phyloP scores from a whole-genome alignment of 352 stramenopile species.

The Elongisporangium prolatum region DNA sequence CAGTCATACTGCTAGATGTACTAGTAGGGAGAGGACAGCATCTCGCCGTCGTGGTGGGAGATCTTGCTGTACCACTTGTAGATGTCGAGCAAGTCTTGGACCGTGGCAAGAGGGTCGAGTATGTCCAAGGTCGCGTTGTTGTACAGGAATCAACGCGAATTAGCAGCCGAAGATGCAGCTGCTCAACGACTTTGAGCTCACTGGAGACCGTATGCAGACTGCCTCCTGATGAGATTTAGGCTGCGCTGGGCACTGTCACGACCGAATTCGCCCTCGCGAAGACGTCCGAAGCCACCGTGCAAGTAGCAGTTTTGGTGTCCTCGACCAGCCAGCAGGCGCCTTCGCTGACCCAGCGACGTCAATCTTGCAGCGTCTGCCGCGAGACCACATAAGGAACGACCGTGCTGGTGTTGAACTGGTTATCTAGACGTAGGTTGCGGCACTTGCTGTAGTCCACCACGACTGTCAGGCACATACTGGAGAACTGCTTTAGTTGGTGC shows the following conservation, averaged over 20 bases:
- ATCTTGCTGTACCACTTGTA: slow-evolving; percentile 31
- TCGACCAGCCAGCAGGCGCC: slow-evolving; percentile 1
- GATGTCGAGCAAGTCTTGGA: slow-evolving; percentile 24
- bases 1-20: slow-evolving; percentile 42
- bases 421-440: slow-evolving; percentile 54
- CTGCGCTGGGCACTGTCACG: too few relatives aligned
- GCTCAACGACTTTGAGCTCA: too few relatives aligned
- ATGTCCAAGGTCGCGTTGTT: slow-evolving; percentile 17
- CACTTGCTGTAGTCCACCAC: slow-evolving; percentile 56
- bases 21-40: slow-evolving; percentile 37
- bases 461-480: slow-evolving; percentile 56
- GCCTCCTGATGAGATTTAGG: too few relatives aligned
- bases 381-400: slow-evolving; percentile 37
- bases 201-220: too few relatives aligned
- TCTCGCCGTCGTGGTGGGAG: slow-evolving; percentile 41
- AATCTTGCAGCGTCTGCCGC: slow-evolving; percentile 57
- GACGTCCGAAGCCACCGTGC: slow-evolving; percentile 37
- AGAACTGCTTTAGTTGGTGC: slow-evolving; percentile 20
- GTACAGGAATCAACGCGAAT: too few relatives aligned
- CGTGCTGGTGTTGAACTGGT: slow-evolving; percentile 41
- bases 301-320: slow-evolving; percentile 30
- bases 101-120: slow-evolving; percentile 12
- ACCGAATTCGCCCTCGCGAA: too few relatives aligned
- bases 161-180: too few relatives aligned
- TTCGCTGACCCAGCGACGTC: slow-evolving; percentile 35